Conservation (phyloP, 2,329 filamentous ascomycete species). For the Fusarium sulawesiense region DNA sequence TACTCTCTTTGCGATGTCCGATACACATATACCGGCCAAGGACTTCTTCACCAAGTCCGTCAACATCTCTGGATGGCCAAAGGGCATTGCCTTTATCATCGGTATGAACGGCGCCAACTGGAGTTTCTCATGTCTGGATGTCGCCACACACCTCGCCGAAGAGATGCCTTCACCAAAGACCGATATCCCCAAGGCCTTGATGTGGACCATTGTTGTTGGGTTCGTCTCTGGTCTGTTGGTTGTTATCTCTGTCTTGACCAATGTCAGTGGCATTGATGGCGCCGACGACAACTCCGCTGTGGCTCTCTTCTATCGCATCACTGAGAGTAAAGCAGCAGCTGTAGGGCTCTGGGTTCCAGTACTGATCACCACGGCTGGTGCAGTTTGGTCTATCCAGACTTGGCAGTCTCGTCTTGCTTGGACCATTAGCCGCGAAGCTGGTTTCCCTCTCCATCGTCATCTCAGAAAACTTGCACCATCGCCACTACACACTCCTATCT, state of each 20-base stretch:
- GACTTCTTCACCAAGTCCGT: slow-evolving; percentile 3
- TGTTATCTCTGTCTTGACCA: not conserved
- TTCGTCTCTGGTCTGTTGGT: slow-evolving; percentile 8
- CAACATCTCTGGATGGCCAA: slow-evolving; percentile 11
- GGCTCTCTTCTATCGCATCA: slow-evolving; percentile 6
- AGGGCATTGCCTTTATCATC: slow-evolving; percentile 6
- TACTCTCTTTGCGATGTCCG: not conserved
- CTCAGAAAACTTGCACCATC: slow-evolving; percentile 9
- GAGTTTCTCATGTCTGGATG: slow-evolving; percentile 8
- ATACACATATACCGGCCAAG: not conserved
- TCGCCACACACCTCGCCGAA: slow-evolving; percentile 9
- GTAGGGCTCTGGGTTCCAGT: slow-evolving; percentile 8
- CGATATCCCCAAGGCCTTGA: slow-evolving; percentile 5
- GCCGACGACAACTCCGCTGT: slow-evolving; percentile 7
- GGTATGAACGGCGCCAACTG: slow-evolving; percentile 8
- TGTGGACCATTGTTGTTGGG: slow-evolving; percentile 8
- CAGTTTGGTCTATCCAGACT: slow-evolving; percentile 14
- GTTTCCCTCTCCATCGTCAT: slow-evolving; percentile 1
- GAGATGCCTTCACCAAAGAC: slow-evolving; percentile 6
- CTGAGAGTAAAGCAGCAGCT: not conserved
- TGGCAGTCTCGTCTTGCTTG: slow-evolving; percentile 9
- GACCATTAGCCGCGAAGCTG: slow-evolving; percentile 4
- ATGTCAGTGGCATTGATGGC: not conserved
- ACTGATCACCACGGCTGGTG: not conserved
- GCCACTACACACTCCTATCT: not conserved